Evolutionary conservation across 176 grass and related monocot genomes (phyloP), one percentile per base, ranked within the genome.

Genomic region (Aegilops sharonensis): DNA sequence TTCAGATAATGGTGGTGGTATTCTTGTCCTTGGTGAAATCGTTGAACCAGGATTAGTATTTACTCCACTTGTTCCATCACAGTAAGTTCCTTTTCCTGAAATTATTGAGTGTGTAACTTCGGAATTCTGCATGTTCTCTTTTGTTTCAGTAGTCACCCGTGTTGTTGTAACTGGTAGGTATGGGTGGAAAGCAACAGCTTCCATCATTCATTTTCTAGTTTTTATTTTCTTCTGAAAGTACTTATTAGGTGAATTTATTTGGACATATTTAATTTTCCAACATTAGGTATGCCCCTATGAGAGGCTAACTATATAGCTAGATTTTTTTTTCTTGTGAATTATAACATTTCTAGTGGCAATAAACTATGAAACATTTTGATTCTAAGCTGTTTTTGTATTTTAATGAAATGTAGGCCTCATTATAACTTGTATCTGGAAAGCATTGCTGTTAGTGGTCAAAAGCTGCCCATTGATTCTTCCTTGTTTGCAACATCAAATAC

Each of bases 391-490:
- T 88, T 85, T 4, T 25, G 36, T 80, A 57, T 78, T 67, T 86
- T 42, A 81, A 78, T 83, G 81, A 85, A 89, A 78, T 84, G 70
- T 25, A 99, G 97, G 85, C 87, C 90, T 79, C 97, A 99, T 90
- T 99, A 99, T 84, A 96, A 99, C 68, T 88, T 99, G 83, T 91
- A 93, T 90, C 79, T 99, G 79, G 94, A 94, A 86, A 93, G 92
- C 80, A 99, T 99, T 81, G 87, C 85, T 88, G 92, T 99, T 76
- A 96, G 94, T 87, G 97, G 97, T 48, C 90, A 94, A 87, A 94
- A 90, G 47, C 31, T 99, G 21, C 13, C 90, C 40, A 91, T 99
- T 67, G 94, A 94, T 87, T 80, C 89, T 64, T 99, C 92, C 52
- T 80, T 94, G 64, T 99, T 99, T 87, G 72, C 88, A 80, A 99